phyloP scores from a whole-genome alignment of 129 eudicot species.

The Flaveria sonorensis region DNA sequence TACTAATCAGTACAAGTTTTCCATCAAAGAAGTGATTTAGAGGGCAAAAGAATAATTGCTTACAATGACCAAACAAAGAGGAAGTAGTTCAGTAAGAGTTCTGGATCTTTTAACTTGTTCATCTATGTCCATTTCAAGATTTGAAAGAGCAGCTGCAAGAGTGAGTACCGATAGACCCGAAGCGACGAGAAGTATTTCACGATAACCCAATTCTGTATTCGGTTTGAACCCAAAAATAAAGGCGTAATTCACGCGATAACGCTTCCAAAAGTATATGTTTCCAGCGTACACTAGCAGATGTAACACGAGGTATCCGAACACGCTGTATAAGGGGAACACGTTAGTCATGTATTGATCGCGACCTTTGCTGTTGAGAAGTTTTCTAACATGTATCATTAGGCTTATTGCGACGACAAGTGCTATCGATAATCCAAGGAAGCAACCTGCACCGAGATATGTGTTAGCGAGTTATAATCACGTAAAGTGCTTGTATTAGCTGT shows the following conservation, averaged over 20 bases:
- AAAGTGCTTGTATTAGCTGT: neutral
- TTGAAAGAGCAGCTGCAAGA: slow-evolving; percentile 57
- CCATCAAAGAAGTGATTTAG: neutral
- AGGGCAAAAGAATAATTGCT: slow-evolving; percentile 21
- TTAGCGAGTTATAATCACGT: neutral
- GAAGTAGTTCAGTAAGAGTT: slow-evolving; percentile 49
- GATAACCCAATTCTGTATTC: slow-evolving; percentile 57
- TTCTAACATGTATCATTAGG: slow-evolving; percentile 42
- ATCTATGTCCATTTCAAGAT: slow-evolving; percentile 66
- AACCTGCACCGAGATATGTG: slow-evolving; percentile 40
- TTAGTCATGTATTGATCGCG: slow-evolving; percentile 58
- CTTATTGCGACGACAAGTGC: slow-evolving; percentile 55
- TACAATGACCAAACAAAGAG: slow-evolving; percentile 54
- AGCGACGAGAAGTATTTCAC: slow-evolving; percentile 59
- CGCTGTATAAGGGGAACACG: slow-evolving; percentile 67
- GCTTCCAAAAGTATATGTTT: slow-evolving; percentile 52
- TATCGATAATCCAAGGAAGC: slow-evolving; percentile 59
- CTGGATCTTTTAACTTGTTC: slow-evolving; percentile 31
- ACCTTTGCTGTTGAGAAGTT: slow-evolving; percentile 47
- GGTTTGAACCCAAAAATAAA: slow-evolving; percentile 57
- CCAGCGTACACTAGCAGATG: slow-evolving; percentile 50
- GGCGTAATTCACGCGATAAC: slow-evolving; percentile 49
- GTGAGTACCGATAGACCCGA: slow-evolving; percentile 58
- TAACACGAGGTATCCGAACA: slow-evolving; percentile 54
- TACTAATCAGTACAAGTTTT: neutral